Evolutionary conservation across 176 grass and related monocot species (phyloP), one percentile per base, ranked within the genome.

Genomic region (Cenchrus purpureus): DNA sequence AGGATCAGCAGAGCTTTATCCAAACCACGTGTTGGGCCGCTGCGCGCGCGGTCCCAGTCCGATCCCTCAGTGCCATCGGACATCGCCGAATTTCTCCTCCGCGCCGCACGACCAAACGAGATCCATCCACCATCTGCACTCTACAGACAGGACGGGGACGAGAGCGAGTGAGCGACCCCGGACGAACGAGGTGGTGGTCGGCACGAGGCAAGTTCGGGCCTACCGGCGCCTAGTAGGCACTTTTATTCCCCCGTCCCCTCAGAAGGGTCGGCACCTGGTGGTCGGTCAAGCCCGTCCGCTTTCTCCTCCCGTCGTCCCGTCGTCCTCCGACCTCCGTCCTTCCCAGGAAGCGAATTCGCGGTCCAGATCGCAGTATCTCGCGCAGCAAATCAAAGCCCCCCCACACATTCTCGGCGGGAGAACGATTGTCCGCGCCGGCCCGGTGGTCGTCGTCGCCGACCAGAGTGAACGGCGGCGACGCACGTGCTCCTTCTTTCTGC

Each of bases 381-480:
- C 17, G 20, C 19, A 59, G 19, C 7, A 59, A 56, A 32, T 32
- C 31, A 32, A 32, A 32, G 31, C 13, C 13, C 52, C 5, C 56
- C 6, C 56, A 59, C 7, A 20, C 1, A 15, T n/a, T n/a, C 17
- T 12, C 45, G 69, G 65, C 34, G 40, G 37, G 8, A 15, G 42
- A 20, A 11, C 12, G 68, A 49, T 49, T 71, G 68, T 43, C 43
- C 44, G 31, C 31, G 31, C 31, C 31, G 31, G 31, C 31, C 12
- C 3, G 68, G 17, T 0, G 43, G 7, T 45, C 43, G 0, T 45
- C 43, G 0, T 49, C 68, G 69, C 69, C 69, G 69, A 71, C 69
- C 69, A 71, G 69, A 71, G 69, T 71, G 69, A 49, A 71, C 68
- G 46, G 10, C 44, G n/a, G 8, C 44, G 44, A 45, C 59, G 59